Conservation (phyloP, 163 green algal genomes). For the Chloroidium sp. region DNA sequence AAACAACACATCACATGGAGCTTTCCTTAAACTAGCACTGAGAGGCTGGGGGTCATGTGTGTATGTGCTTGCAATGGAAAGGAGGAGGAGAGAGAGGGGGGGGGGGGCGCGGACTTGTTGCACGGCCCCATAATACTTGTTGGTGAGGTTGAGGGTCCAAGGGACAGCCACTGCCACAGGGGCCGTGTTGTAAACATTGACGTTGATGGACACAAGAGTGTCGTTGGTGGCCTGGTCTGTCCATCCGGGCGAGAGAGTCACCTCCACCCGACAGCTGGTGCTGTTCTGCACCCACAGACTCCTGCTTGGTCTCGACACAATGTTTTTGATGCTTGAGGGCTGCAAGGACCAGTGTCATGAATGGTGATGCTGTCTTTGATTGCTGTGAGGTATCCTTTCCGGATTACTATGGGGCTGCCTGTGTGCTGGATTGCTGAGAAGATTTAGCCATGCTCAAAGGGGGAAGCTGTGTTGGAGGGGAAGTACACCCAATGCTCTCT, state of each 20-base stretch:
- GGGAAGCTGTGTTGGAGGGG: no score
- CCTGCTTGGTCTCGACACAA: not conserved
- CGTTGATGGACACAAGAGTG: not conserved
- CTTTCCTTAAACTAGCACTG: no score
- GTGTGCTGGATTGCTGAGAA: no score
- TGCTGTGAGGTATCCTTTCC: no score
- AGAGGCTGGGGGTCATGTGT: no score
- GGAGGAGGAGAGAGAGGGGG: no score
- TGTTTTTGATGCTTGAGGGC: not conserved
- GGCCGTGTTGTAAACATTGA: not conserved
- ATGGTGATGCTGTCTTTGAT: not conserved
- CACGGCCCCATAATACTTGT: constrained; percentile 1
- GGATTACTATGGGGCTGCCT: no score
- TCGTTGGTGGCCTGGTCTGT: not conserved
- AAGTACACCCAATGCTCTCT: no score
- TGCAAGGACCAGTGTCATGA: not conserved
- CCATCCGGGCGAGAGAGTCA: not conserved
- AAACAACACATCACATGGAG: no score
- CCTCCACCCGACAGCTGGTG: constrained; percentile 3
- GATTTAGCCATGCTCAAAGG: no score
- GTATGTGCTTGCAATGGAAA: no score
- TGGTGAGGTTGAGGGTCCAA: constrained; percentile 7
- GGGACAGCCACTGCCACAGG: constrained; percentile 1
- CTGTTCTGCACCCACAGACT: no score
- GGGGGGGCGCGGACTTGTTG: not conserved